Percentiles rank a stretch among this genome's conserved stretches.
Evolutionary conservation across 805 yeast species (phyloP).

Genomic region (Candida morakotiae): DNA sequence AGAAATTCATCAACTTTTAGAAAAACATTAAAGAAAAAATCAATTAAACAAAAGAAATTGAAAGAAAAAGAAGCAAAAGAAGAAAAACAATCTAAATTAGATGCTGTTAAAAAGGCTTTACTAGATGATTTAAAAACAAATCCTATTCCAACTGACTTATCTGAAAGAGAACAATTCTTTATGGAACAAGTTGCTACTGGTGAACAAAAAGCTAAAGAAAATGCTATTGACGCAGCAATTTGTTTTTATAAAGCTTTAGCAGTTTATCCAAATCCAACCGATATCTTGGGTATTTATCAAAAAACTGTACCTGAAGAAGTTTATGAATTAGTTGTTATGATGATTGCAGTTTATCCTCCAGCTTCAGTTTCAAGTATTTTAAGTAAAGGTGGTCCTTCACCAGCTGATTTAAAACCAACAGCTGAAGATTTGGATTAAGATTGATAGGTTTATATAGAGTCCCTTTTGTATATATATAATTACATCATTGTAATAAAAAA

Average conservation of each 20-base stretch:
- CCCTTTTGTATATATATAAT: conserved; percentile 1
- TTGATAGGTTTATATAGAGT: neutral
- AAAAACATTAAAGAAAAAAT: conserved; percentile 60
- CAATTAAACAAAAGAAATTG: conserved; percentile 54
- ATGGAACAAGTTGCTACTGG: conserved; percentile 81
- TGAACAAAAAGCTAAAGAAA: conserved; percentile 68
- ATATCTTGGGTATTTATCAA: conserved; percentile 84
- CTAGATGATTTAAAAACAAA: conserved; percentile 59
- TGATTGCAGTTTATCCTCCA: conserved; percentile 91
- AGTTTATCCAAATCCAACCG: conserved; percentile 93
- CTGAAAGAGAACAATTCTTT: conserved; percentile 74
- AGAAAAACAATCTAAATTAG: conserved; percentile 56
- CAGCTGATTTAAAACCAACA: conserved; percentile 18
- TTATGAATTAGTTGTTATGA: conserved; percentile 77
- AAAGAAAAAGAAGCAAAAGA: conserved; percentile 12
- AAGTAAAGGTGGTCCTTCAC: conserved; percentile 27
- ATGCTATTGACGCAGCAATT: conserved; percentile 78
- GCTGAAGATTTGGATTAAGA: conserved; percentile 32
- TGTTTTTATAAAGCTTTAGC: conserved; percentile 90
- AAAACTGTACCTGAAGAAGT: conserved; percentile 79
- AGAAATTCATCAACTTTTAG: conserved; percentile 82
- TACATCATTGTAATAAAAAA: no score
- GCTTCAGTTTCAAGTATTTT: conserved; percentile 67
- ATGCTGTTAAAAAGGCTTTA: conserved; percentile 58
- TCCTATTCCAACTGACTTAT: conserved; percentile 70